A percentile compares a stretch with the other conserved stretches of the same genome.
phyloP scores from a whole-genome alignment of 2,329 filamentous ascomycete genomes.

The Rhynchosporium agropyri region DNA sequence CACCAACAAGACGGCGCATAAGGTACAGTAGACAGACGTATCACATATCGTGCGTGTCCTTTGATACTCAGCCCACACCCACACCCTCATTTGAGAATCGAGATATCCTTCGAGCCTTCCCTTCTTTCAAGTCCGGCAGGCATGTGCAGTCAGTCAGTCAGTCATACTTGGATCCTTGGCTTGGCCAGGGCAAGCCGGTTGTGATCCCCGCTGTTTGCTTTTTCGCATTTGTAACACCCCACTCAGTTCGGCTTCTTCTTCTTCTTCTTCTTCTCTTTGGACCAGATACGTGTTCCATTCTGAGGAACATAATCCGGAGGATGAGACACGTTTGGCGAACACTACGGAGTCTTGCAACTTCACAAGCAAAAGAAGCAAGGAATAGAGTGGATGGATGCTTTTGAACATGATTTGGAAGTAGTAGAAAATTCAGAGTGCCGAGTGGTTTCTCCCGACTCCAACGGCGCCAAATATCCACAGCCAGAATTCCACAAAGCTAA shows the following conservation, averaged over 20 bases:
- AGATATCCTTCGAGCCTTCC: too few relatives aligned
- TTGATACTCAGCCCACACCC: neutral
- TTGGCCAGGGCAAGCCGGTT: slow-evolving; percentile 1
- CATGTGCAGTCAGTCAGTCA: neutral
- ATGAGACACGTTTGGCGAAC: too few relatives aligned
- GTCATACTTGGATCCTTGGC: neutral
- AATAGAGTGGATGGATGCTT: too few relatives aligned
- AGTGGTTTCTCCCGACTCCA: neutral
- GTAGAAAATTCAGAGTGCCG: neutral
- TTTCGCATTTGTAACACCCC: too few relatives aligned
- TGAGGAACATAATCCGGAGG: too few relatives aligned
- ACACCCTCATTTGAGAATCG: neutral
- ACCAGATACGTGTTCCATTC: neutral
- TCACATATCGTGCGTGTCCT: slow-evolving; percentile 1
- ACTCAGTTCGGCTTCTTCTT: too few relatives aligned
- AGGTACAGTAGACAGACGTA: slow-evolving; percentile 6
- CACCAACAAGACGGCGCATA: neutral
- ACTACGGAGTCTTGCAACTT: too few relatives aligned
- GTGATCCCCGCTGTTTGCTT: slow-evolving; percentile 3
- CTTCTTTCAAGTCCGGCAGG: slow-evolving; percentile 2
- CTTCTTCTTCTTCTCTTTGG: neutral
- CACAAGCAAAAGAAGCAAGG: neutral
- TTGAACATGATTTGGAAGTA: too few relatives aligned
- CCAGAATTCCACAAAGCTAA: slow-evolving; percentile 1
- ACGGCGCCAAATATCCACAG: slow-evolving; percentile 15